Evolutionary conservation across 2,329 filamentous ascomycete genomes (phyloP).

Genomic region (Decorospora gaudefroyi): DNA sequence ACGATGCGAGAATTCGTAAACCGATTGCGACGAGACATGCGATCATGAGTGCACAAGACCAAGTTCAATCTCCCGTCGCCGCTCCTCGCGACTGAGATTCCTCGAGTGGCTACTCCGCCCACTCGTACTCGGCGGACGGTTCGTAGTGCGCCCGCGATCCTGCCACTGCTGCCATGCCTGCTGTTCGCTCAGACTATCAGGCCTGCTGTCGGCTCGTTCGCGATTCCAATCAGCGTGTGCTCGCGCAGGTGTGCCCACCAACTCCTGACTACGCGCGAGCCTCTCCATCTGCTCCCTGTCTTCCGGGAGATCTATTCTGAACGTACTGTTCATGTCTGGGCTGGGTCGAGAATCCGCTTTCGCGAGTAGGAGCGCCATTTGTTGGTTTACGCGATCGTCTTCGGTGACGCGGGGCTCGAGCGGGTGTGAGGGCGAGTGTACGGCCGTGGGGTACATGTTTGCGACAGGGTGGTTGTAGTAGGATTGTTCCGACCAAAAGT

Average conservation of each 20-base stretch:
- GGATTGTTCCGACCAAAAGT: conserved; percentile 44
- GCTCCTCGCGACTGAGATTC: conserved; percentile 46
- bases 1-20: too few species aligned
- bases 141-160: conserved; percentile 36
- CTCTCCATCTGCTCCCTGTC: conserved; percentile 37
- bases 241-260: conserved; percentile 37
- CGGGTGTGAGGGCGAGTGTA: conserved; percentile 32
- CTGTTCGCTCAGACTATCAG: conserved; percentile 36
- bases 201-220: conserved; percentile 31
- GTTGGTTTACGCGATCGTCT: conserved; percentile 56
- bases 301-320: conserved; percentile 49
- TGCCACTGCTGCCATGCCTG: conserved; percentile 39
- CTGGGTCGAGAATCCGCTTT: conserved; percentile 41
- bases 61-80: conserved; percentile 50
- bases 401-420: conserved; percentile 47
- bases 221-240: conserved; percentile 30
- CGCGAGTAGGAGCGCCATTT: conserved; percentile 56
- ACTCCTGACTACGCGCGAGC: conserved; percentile 35
- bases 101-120: conserved; percentile 38
- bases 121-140: conserved; percentile 34
- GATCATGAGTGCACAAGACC: conserved; percentile 27
- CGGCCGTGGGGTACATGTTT: conserved; percentile 53
- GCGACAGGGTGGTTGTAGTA: conserved; percentile 53
- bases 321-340: conserved; percentile 48
- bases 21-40: too few species aligned